Base-by-base conservation (phyloP, 2,329 filamentous ascomycete genomes). In the Alternaria consortialis region DNA sequence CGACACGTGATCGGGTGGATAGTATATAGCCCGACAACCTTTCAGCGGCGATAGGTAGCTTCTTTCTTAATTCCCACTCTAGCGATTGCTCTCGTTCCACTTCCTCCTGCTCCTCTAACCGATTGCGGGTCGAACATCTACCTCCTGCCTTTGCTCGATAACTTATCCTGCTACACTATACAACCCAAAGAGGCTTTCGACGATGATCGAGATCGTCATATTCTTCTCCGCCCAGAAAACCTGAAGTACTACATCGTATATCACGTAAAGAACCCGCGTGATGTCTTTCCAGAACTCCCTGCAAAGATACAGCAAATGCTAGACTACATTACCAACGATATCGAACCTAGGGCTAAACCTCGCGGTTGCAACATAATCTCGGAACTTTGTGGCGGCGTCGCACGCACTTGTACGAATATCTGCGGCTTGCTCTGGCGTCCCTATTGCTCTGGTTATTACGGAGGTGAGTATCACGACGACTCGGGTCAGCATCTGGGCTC, bases 201-300 rank as follows among this genome's bases (percentile, higher is more conserved):
- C n/a, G 1, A 15, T 31, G 7, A 15, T 13, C 2, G 1, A 0
- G 44, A 29, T 13, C 7, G 3, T 5, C 12, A 2, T 7, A 6
- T 47, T 20, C 44, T 47, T 13, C 1, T 0, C 1, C n/a, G 4
- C 29, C 17, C n/a, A 23, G 44, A 23, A 1, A 48, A 34, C 44
- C 15, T 48, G 44, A 48, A 11, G 31, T 1, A 48, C 17, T 48
- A 48, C 31, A n/a, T 48, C 44, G 44, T 17, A 15, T 48, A 48
- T 20, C 44, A 23, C 44, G 29, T 48, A 2, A 48, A 34, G 31
- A 48, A 15, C 23, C 31, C 44, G 5, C 44, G 31, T 7, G 44
- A 48, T 48, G 44, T 48, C 12, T n/a, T 7, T 12, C 44, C 17
- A 17, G 29, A 48, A 20, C 44, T 48, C 7, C 44, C 12, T n/a